Evolutionary conservation across 1,284 basidiomycete genomes (phyloP), one percentile per base, ranked within the genome.

Genomic region (Porodaedalea pini): DNA sequence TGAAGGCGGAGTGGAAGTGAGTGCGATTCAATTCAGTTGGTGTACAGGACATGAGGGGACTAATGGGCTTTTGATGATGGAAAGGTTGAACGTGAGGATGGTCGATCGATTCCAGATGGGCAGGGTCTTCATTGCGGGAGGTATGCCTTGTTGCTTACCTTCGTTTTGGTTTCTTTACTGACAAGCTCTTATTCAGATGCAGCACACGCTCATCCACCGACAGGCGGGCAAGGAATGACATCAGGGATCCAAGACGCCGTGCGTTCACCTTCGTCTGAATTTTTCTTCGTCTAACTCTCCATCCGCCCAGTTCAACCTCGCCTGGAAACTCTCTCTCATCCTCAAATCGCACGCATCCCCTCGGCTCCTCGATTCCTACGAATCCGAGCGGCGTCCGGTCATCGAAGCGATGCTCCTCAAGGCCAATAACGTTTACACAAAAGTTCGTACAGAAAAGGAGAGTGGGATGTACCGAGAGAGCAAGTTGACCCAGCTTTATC

Each of bases 151-250:
- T 8, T 13, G 25, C 25, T 23, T 47, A 11, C 11, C 2, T 10
- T 36, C n/a, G 23, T 6, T 29, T 27, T 4, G 3, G 21, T 37
- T 48, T 29, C 17, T n/a, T n/a, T 27, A 17, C 13, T 47, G 7
- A 13, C 4, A 27, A 54, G 13, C 4, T 41, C 7, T 23, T 10
- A 17, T 10, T 39, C 57, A 79, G 78, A 75, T 63, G 67, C 74
- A 32, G 74, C 68, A 2, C 74, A 75, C 60, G 70, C 74, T 15
- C 78, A 78, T 57, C 76, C 72, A 45, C 76, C 75, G 23, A 70
- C 72, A 0, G 78, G 78, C n/a, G 75, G 76, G 13, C 76, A 78
- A 57, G 77, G 75, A 11, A 61, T 76, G 32, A 78, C 78, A 49
- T 65, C 71, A 0, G 61, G 69, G 21, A 64, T 76, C 8, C 74